These are phyloP conservation scores for Trichoderma citrinoviride DNA, from an alignment of 2,329 filamentous ascomycete species.

Conservation along the genomic window DNA sequence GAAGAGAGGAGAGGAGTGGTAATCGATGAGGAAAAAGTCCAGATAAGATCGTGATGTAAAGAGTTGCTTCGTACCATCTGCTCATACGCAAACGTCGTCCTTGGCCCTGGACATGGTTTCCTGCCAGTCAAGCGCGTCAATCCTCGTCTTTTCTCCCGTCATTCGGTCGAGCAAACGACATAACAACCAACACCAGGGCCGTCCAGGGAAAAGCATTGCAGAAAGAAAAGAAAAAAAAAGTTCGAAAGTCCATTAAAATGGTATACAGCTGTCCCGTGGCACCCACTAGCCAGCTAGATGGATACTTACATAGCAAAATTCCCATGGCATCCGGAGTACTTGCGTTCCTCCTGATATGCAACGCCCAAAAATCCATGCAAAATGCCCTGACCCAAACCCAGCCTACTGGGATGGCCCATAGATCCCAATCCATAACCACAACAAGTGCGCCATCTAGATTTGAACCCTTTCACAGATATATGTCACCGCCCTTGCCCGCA, in stretches of 20 bases:
- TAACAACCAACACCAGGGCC: neutral
- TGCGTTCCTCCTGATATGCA: neutral
- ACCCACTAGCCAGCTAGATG: neutral
- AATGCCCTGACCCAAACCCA: neutral
- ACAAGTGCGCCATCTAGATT: constrained; percentile 3
- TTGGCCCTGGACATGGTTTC: neutral
- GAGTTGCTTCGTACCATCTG: neutral
- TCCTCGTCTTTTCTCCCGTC: neutral
- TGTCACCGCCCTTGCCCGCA: constrained; percentile 81
- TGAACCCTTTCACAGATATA: constrained; percentile 60
- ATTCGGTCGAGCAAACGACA: neutral
- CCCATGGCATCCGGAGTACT: neutral
- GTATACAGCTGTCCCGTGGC: neutral
- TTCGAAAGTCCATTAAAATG: neutral
- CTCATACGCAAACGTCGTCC: neutral
- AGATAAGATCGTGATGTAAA: too few species aligned
- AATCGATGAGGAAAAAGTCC: too few species aligned
- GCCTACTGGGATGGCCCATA: neutral
- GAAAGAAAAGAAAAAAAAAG: too few species aligned
- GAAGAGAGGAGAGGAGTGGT: too few species aligned
- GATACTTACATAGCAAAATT: neutral
- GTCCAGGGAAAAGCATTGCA: neutral
- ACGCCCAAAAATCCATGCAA: neutral
- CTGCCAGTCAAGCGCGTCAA: neutral
- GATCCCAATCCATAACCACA: neutral